Base-by-base conservation (phyloP, 208 protist genomes). In the Balamuthia mandrillaris region DNA sequence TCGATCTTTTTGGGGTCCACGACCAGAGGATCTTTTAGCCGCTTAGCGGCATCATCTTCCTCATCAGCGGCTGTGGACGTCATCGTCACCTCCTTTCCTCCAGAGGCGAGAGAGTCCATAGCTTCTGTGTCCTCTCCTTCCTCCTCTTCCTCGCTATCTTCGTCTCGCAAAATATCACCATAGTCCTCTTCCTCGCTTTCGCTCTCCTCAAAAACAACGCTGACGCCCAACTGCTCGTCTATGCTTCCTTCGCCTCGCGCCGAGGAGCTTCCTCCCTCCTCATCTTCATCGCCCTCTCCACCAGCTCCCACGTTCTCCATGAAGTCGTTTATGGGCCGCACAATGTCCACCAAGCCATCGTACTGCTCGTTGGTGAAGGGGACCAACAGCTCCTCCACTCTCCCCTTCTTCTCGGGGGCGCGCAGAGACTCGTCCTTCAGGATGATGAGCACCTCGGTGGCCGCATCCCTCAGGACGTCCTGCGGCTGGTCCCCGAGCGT, bases 171-270 rank as follows among this genome's bases (percentile, higher is more conserved):
- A 12, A 81, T 66, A 44, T 91, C 60, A 18, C 44, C 52, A 21
- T 78, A 54, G 27, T 90, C 90, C 0, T 89, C 90, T n/a, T 93
- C 91, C 14, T 87, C 66, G 10, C 89, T 89, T 27, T 94, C 91
- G 24, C 90, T 89, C 12, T 94, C 94, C 51, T 97, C 94, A 47
- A 96, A 95, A 4, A 95, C 85, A 24, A 97, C 94, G 2, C 93
- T 85, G 0, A 97, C 94, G 33, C 90, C 93, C 1, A 90, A 54
- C 44, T 95, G 87, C 39, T 94, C 88, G 47, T 93, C 91, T 3
- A 91, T 35, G n/a, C n/a, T n/a, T n/a, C n/a, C n/a, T n/a, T n/a
- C n/a, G n/a, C n/a, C n/a, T n/a, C n/a, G n/a, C n/a, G n/a, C n/a
- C n/a, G n/a, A n/a, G n/a, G n/a, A n/a, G n/a, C n/a, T n/a, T n/a